Percentiles rank a stretch among this genome's conserved stretches.
These are phyloP conservation scores for Diplocarpon mali DNA, from an alignment of 2,329 filamentous ascomycete species.

Conservation along the genomic window DNA sequence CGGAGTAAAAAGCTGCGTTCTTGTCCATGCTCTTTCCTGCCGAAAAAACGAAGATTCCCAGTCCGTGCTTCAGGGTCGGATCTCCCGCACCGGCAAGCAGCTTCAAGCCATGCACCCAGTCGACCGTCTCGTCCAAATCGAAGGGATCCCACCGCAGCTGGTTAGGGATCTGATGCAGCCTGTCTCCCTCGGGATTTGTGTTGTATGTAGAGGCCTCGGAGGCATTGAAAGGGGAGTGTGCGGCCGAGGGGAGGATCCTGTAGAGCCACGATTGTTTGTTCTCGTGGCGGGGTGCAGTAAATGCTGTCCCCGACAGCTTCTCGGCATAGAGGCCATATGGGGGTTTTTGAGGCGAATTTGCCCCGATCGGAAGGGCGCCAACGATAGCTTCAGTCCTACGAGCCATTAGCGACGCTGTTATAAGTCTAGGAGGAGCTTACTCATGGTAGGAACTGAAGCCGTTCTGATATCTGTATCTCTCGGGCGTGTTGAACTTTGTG, in stretches of 20 bases:
- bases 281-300: slow-evolving; percentile 44
- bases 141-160: slow-evolving; percentile 68
- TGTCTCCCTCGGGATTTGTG: slow-evolving; percentile 26
- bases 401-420: slow-evolving; percentile 5
- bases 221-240: slow-evolving; percentile 38
- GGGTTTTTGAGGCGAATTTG: slow-evolving; percentile 60
- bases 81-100: slow-evolving; percentile 72
- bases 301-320: slow-evolving; percentile 47
- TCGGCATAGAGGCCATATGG: slow-evolving; percentile 60
- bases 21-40: slow-evolving; percentile 66
- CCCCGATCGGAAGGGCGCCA: slow-evolving; percentile 51
- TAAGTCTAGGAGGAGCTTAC: slow-evolving; percentile 29
- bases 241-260: slow-evolving; percentile 41
- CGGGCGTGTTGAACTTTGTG: slow-evolving; percentile 49
- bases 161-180: slow-evolving; percentile 63
- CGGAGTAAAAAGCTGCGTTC: slow-evolving; percentile 72
- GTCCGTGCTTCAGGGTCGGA: slow-evolving; percentile 63
- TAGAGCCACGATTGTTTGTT: slow-evolving; percentile 50
- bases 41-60: slow-evolving; percentile 73
- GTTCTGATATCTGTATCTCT: slow-evolving; percentile 58
- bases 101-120: slow-evolving; percentile 53
- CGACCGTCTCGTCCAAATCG: slow-evolving; percentile 56
- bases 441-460: slow-evolving; percentile 60
- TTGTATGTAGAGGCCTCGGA: slow-evolving; percentile 36
- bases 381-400: slow-evolving; percentile 51